A percentile compares a stretch with the other conserved stretches of the same genome.
phyloP scores from a whole-genome alignment of 345 rosid genomes.

The Salix arbutifolia region DNA sequence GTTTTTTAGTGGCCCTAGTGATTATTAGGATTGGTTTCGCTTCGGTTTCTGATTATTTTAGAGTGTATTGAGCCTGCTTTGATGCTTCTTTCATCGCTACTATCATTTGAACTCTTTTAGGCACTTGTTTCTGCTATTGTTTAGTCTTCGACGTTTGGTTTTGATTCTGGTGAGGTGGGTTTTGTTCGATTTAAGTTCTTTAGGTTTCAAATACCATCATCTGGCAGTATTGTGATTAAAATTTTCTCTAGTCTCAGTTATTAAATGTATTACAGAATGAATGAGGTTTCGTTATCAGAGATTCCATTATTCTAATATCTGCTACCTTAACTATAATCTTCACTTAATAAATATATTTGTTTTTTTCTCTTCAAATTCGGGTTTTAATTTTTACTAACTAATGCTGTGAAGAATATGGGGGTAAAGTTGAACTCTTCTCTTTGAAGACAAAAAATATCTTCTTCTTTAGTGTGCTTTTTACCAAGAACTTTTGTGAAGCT shows the following conservation, averaged over 20 bases:
- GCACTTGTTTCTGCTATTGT: background rate
- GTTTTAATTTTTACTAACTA: background rate
- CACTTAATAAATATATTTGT: background rate
- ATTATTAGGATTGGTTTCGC: constrained; percentile 7
- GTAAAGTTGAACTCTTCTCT: background rate
- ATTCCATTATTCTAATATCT: background rate
- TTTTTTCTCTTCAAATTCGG: background rate
- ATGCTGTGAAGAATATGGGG: background rate
- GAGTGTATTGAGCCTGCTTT: constrained; percentile 1
- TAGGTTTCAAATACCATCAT: background rate
- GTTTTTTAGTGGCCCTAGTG: constrained; percentile 10
- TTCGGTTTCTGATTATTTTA: background rate
- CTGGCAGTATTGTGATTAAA: background rate
- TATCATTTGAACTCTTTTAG: constrained; percentile 18
- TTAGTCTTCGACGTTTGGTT: constrained; percentile 1
- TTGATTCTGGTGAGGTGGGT: background rate
- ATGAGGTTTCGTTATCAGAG: background rate
- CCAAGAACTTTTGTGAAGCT: background rate
- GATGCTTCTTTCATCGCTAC: background rate
- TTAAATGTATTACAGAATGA: background rate
- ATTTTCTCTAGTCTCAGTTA: background rate
- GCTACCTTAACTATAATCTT: background rate
- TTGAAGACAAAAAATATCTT: background rate
- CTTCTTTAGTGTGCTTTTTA: background rate
- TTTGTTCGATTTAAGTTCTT: background rate